Percentiles rank a stretch among this genome's conserved stretches.
These are phyloP conservation scores for Astraeus odoratus DNA, from an alignment of 768 basidiomycete species.

Conservation along the genomic window DNA sequence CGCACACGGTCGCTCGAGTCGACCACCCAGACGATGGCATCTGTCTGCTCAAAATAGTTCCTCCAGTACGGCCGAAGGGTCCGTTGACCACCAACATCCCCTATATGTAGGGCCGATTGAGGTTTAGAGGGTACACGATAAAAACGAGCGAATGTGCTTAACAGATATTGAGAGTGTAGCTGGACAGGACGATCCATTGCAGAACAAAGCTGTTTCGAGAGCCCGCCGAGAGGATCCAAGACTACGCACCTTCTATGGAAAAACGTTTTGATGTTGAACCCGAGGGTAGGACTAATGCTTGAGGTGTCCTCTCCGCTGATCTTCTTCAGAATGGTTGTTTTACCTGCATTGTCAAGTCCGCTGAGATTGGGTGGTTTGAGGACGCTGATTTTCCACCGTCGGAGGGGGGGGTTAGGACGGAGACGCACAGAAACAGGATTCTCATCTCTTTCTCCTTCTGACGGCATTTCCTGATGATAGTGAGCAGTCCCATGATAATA, in stretches of 20 bases:
- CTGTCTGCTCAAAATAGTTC: conserved; percentile 98
- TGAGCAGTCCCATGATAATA: conserved; percentile 89
- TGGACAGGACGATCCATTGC: conserved; percentile 20
- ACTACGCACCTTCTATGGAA: conserved; percentile 71
- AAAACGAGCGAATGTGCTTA: conserved; percentile 10
- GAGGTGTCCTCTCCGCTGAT: conserved; percentile 88
- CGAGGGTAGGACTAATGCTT: conserved; percentile 86
- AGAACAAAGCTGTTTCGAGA: conserved; percentile 18
- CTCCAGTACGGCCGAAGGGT: conserved; percentile 97
- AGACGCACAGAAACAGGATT: conserved; percentile 78
- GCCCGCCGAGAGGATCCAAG: conserved; percentile 14
- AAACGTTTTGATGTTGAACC: conserved; percentile 99
- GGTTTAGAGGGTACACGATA: conserved; percentile 32
- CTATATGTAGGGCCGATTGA: conserved; percentile 75
- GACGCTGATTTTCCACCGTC: no score
- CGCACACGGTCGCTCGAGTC: conserved; percentile 90
- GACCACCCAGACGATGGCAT: conserved; percentile 97
- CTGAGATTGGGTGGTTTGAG: conserved; percentile 34
- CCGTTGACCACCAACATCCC: conserved; percentile 97
- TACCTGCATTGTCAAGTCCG: conserved; percentile 96
- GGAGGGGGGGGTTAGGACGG: not conserved
- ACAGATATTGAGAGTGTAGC: conserved; percentile 41
- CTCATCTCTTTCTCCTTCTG: conserved; percentile 97
- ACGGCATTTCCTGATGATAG: conserved; percentile 94
- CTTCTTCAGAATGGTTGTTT: conserved; percentile 96